These are phyloP conservation scores for Cocos nucifera DNA, from an alignment of 176 grass and related monocot species.

Conservation along the genomic window DNA sequence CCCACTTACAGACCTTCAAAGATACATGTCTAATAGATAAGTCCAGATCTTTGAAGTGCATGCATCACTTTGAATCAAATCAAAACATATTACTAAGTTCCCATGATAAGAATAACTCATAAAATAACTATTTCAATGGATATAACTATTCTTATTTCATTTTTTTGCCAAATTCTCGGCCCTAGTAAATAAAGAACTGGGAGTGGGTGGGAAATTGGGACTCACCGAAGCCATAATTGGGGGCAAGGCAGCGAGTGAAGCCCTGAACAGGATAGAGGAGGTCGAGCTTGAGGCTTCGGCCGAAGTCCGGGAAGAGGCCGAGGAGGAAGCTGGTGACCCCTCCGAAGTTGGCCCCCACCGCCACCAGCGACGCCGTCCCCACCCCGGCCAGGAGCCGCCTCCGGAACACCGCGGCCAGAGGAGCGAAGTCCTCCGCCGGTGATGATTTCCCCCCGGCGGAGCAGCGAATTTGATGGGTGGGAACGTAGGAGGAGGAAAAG, in stretches of 20 bases:
- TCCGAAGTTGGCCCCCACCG: conserved; percentile 76
- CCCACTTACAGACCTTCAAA: too few relatives aligned
- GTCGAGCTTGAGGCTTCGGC: conserved; percentile 61
- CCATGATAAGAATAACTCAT: too few relatives aligned
- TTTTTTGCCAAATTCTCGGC: not conserved
- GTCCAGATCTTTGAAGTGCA: too few relatives aligned
- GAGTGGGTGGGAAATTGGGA: too few relatives aligned
- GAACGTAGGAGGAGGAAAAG: not conserved
- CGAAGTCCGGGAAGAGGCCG: conserved; percentile 63
- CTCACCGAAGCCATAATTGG: conserved; percentile 60
- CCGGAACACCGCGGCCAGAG: conserved; percentile 66
- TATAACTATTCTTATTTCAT: too few relatives aligned
- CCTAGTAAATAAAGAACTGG: not conserved
- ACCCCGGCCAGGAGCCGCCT: conserved; percentile 52
- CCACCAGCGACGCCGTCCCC: conserved; percentile 38
- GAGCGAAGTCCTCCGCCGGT: conserved; percentile 55
- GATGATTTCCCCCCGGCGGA: not conserved
- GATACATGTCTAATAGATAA: too few relatives aligned
- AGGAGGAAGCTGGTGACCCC: conserved; percentile 86
- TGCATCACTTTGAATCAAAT: too few relatives aligned
- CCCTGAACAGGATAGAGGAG: conserved; percentile 84
- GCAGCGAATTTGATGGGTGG: conserved; percentile 13
- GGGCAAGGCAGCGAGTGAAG: conserved; percentile 76
- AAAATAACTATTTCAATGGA: too few relatives aligned
- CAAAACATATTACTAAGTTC: too few relatives aligned